phyloP scores from a whole-genome alignment of 306 rosid species.

The Cucurbita argyrosperma region DNA sequence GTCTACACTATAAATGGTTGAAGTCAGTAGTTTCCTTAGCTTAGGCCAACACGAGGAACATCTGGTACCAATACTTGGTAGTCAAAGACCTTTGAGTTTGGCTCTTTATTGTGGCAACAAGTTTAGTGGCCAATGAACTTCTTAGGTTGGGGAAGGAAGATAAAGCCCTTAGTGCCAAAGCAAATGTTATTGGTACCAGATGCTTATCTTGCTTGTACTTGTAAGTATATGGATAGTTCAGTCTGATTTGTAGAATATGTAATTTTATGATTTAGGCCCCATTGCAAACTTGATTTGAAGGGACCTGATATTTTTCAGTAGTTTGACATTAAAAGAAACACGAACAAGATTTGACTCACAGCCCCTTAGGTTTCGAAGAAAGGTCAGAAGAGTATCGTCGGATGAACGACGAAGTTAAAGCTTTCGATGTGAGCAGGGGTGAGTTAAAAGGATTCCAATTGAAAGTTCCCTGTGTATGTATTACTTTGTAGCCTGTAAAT shows the following conservation, averaged over 20 bases:
- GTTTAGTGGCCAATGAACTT: background rate
- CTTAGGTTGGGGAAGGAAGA: background rate
- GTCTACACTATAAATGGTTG: conserved; percentile 15
- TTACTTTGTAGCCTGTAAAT: conserved; percentile 22
- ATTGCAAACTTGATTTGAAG: background rate
- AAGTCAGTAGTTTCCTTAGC: conserved; percentile 1
- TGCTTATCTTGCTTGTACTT: conserved; percentile 26
- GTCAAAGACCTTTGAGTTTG: background rate
- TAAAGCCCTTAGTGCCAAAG: conserved; percentile 8
- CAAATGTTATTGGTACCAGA: conserved; percentile 8
- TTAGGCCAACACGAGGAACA: background rate
- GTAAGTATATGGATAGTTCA: conserved; percentile 26
- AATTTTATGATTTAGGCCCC: background rate
- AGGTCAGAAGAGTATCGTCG: conserved; percentile 66
- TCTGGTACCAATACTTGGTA: background rate
- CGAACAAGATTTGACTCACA: background rate
- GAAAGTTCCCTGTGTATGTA: background rate
- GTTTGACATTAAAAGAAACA: background rate
- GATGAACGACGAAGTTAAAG: conserved; percentile 65
- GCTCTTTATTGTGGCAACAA: background rate
- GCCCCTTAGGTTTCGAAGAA: conserved; percentile 49
- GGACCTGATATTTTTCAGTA: background rate
- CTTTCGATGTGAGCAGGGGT: conserved; percentile 53
- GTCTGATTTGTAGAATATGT: background rate
- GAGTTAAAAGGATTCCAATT: background rate